These are phyloP conservation scores for Acacia pycnantha DNA, from an alignment of 331 rosid species.

Conservation along the genomic window DNA sequence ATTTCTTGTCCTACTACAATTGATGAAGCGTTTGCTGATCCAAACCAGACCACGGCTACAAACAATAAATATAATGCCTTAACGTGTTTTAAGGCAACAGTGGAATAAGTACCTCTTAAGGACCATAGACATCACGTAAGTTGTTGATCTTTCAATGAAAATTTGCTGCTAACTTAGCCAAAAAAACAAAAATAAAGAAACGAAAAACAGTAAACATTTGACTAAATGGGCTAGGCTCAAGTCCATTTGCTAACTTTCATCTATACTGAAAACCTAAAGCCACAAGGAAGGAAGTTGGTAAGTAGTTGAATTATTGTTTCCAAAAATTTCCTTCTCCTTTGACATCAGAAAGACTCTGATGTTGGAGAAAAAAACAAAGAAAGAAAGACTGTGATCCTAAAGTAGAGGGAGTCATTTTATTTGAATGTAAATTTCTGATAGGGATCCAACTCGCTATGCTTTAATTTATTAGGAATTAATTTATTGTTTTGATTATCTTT, in stretches of 20 bases:
- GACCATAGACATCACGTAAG: background rate
- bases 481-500: no score
- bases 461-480: no score
- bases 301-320: background rate
- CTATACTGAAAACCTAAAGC: background rate
- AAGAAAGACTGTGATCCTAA: background rate
- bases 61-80: background rate
- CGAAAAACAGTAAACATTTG: background rate
- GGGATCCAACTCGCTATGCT: no score
- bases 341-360: background rate
- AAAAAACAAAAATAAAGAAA: no score
- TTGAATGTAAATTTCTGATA: conserved; percentile 27
- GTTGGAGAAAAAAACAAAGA: no score
- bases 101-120: background rate
- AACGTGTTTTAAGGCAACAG: background rate
- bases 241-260: background rate
- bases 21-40: no score
- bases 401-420: conserved; percentile 2
- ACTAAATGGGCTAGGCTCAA: background rate
- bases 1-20: no score
- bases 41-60: no score
- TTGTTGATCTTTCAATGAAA: background rate
- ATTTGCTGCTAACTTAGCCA: background rate
- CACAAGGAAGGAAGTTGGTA: background rate
- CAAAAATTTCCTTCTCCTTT: background rate